These are phyloP conservation scores for Physcomitrellopsis africana DNA, from an alignment of 225 moss, liverwort and hornwort genomes.

Conservation along the genomic window DNA sequence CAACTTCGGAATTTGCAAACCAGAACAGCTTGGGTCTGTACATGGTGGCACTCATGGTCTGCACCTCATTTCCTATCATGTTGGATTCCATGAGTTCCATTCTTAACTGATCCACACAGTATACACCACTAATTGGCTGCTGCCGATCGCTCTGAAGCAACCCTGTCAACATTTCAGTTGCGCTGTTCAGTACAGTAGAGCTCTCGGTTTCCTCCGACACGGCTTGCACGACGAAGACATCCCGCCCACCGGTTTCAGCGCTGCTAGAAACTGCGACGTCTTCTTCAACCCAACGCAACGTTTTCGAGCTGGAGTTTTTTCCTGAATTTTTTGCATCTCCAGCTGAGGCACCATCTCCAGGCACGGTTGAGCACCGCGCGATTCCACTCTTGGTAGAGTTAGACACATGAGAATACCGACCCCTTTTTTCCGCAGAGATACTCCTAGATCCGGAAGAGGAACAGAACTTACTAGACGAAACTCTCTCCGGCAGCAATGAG, in stretches of 20 bases:
- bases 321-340: slow-evolving; percentile 20
- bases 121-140: slow-evolving; percentile 36
- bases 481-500: slow-evolving; percentile 32
- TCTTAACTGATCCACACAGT: slow-evolving; percentile 24
- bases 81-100: slow-evolving; percentile 32
- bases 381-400: no score
- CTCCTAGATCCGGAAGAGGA: slow-evolving; percentile 32
- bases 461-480: slow-evolving; percentile 23
- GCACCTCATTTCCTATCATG: slow-evolving; percentile 30
- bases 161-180: slow-evolving; percentile 29
- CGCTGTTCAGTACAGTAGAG: neutral
- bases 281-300: slow-evolving; percentile 57
- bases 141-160: slow-evolving; percentile 48
- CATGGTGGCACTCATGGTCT: slow-evolving; percentile 52
- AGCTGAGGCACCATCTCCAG: slow-evolving; percentile 27
- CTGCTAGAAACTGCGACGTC: slow-evolving; percentile 39
- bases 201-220: slow-evolving; percentile 21
- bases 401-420: neutral
- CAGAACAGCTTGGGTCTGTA: slow-evolving; percentile 77
- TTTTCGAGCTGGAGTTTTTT: slow-evolving; percentile 26
- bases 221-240: slow-evolving; percentile 47
- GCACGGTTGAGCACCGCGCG: slow-evolving; percentile 40
- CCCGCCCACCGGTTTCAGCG: neutral
- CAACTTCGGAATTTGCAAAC: slow-evolving; percentile 78
- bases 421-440: neutral